Base-by-base conservation (phyloP, 192 early-diverging fungal genomes). In the Thamnidium elegans region DNA sequence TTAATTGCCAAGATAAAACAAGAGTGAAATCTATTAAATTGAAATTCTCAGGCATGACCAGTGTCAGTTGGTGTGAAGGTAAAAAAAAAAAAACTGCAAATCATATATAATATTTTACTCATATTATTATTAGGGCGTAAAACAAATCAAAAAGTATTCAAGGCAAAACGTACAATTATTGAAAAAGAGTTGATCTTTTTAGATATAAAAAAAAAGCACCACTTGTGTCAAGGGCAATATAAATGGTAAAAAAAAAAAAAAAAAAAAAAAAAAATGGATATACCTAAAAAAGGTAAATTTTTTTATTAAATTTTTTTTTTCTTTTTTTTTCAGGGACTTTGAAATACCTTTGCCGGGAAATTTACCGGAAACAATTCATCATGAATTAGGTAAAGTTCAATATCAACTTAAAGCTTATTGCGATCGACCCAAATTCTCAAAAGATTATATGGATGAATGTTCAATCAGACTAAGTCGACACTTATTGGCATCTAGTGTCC, bases 291-390 rank as follows among this genome's bases (percentile, higher is more conserved):
- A 17, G 55, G 31, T 34, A 48, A 62, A 31, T 32, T 61, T 21
- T 52, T 52, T 50, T 17, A 15, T 7, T 34, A 48, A 62, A 31
- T 32, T 61, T 21, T 52, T 52, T 50, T 17, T 3, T 7, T 15
- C 15, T 46, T 54, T 45, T 19, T 55, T 23, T 44, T 20, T 60
- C 23, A 70, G 69, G 61, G 55, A 64, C 45, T 87, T 89, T 61
- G 85, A 87, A 60, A 17, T 85, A 20, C 62, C 78, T n/a, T 20
- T 89, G 1, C 77, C 82, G 4, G 87, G 87, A 1, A 69, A 84
- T 61, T 72, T 85, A 53, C 87, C 87, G 6, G 84, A 85, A 63
- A 81, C 84, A 0, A 67, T 85, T 23, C 66, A 77, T 14, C 64
- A 72, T 54, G 63, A 79, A 14, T 43, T 80, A 58, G 84, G 84